Percentiles rank a stretch among this genome's conserved stretches.
Conservation (phyloP, 495 filamentous ascomycete species). For the Xylaria flabelliformis region DNA sequence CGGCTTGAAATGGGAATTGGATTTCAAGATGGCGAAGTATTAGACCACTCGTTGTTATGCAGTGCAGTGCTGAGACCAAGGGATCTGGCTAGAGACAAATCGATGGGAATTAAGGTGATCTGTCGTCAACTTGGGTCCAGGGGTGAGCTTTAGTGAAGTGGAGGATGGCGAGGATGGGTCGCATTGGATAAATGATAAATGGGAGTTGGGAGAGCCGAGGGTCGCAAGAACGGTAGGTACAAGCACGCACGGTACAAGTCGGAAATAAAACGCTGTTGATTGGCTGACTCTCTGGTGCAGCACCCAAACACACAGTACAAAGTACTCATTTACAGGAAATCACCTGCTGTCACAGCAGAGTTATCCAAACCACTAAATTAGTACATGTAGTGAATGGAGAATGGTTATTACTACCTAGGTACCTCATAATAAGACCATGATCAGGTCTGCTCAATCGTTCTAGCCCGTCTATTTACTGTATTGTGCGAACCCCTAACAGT, state of each 20-base stretch:
- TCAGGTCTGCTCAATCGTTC: background rate
- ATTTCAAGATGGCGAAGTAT: background rate
- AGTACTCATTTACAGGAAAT: background rate
- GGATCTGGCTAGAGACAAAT: background rate
- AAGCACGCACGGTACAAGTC: background rate
- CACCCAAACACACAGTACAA: background rate
- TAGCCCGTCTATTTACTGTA: background rate
- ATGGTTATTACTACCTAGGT: background rate
- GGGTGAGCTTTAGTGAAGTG: constrained; percentile 4
- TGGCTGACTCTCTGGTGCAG: background rate
- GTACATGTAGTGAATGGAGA: background rate
- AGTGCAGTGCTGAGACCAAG: background rate
- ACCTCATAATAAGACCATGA: no score
- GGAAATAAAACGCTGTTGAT: background rate
- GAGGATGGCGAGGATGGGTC: background rate
- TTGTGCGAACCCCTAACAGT: background rate
- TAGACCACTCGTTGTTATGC: background rate
- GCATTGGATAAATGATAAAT: constrained; percentile 14
- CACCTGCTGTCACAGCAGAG: background rate
- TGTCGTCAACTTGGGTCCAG: constrained; percentile 24
- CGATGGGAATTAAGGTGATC: constrained; percentile 22
- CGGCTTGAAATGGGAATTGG: constrained; percentile 1
- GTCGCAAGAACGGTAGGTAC: background rate
- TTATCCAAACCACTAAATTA: background rate
- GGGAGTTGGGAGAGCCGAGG: background rate